These are phyloP conservation scores for Filobasidium floriforme DNA, from an alignment of 768 basidiomycete genomes.

Conservation along the genomic window DNA sequence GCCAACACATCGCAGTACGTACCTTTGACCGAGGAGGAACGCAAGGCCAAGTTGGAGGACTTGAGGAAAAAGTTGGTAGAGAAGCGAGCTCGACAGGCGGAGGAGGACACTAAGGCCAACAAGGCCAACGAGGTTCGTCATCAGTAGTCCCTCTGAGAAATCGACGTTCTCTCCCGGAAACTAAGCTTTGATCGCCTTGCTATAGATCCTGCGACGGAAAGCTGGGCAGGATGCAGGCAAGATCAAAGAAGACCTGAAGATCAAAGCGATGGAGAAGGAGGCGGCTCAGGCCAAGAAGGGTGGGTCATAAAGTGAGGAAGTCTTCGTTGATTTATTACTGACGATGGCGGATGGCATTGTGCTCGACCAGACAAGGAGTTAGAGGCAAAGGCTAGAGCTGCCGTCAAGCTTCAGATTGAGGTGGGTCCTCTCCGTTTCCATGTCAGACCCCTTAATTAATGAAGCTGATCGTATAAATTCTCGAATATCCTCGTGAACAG, in stretches of 20 bases:
- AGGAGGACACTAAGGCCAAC: conserved; percentile 64
- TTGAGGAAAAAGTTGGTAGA: conserved; percentile 68
- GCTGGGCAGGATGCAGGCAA: conserved; percentile 58
- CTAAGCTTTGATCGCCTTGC: not conserved
- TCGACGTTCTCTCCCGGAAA: too few species aligned
- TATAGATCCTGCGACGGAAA: conserved; percentile 17
- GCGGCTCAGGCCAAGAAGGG: conserved; percentile 73
- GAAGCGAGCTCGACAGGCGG: conserved; percentile 67
- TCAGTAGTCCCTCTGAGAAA: not conserved
- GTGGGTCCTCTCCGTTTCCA: conserved; percentile 10
- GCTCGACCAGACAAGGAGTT: conserved; percentile 61
- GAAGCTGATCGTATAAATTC: not conserved
- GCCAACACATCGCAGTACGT: conserved; percentile 63
- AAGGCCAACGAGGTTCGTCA: conserved; percentile 40
- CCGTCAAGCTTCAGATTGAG: conserved; percentile 88
- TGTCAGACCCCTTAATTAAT: too few species aligned
- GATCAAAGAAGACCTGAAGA: conserved; percentile 66
- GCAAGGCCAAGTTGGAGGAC: conserved; percentile 68
- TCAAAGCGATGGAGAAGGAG: conserved; percentile 51
- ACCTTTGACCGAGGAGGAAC: conserved; percentile 91
- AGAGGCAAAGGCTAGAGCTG: conserved; percentile 74
- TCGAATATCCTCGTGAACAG: too few species aligned
- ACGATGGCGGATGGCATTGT: not conserved
- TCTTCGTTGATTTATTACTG: too few species aligned
- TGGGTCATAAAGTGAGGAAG: too few species aligned